Evolutionary conservation across 768 basidiomycete species (phyloP), one percentile per base, ranked within the genome.

Genomic region (Gloeostereum incarnatum): DNA sequence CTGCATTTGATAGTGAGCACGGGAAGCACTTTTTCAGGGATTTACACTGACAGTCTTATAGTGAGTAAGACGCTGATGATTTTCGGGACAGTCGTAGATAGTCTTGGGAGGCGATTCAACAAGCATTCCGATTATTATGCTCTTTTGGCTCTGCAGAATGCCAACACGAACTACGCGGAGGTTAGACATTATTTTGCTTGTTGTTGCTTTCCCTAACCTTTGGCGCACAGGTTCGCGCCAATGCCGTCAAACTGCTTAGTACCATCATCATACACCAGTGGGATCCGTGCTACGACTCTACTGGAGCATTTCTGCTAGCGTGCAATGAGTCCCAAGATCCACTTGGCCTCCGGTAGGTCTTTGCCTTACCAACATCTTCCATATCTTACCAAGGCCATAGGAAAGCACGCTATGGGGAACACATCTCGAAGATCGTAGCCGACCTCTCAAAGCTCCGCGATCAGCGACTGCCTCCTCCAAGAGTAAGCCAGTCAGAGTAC

Each of bases 401-500:
- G 10, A 58, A 69, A 32, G 62, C 73, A 5, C 63, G 68, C 36
- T 79, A 84, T 54, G 62, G 74, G 40, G 60, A 65, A 16, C 75
- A 66, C 41, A 60, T 91, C 32, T 53, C 69, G 24, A 55, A 63
- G n/a, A 73, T 88, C 37, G 54, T 80, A 30, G 55, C 53, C 17
- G 65, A 75, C 25, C 59, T 96, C 32, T 75, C 79, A 1, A 56
- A 65, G 41, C 87, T 79, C 83, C 80, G 78, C 53, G 68, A 71
- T 41, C 71, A 85, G 45, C 75, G 91, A 25, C 71, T 92, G 18
- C 76, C 89, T 19, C 89, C 91, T 38, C 91, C 91, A 1, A 73
- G 87, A 41, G 87, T 87, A 41, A 81, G 73, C 44, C 83, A 90
- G 51, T 94, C 91, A 6, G 73, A 77, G 71, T 92, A 92, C 54